phyloP scores from a whole-genome alignment of 73 alveolate species.

The Paramecium sexaurelia region DNA sequence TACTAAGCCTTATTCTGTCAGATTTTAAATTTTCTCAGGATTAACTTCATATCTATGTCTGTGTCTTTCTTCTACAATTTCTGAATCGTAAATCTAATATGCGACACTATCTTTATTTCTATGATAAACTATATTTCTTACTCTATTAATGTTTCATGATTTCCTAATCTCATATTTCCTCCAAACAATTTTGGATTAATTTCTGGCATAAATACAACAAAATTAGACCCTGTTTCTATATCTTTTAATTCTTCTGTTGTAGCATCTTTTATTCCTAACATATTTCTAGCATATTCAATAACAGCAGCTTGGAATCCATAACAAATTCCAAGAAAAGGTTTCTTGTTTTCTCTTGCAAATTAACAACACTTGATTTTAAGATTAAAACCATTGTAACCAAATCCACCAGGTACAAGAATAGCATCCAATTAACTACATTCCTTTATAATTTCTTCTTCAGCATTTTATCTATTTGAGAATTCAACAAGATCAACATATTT shows the following conservation, averaged over 20 bases:
- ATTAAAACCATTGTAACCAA: constrained; percentile 27
- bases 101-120: constrained; percentile 67
- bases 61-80: constrained; percentile 72
- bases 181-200: constrained; percentile 53
- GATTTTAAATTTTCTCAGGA: constrained; percentile 37
- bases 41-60: constrained; percentile 81
- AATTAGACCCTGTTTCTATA: constrained; percentile 27
- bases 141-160: constrained; percentile 48
- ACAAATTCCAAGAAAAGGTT: constrained; percentile 52
- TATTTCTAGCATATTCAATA: constrained; percentile 73
- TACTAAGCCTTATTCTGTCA: constrained; percentile 70
- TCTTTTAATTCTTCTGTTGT: constrained; percentile 63
- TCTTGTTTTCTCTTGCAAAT: background rate
- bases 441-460: background rate
- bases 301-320: constrained; percentile 77
- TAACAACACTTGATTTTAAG: background rate
- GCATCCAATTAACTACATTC: background rate
- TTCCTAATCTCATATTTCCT: constrained; percentile 83
- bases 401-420: constrained; percentile 48
- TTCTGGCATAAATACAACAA: constrained; percentile 74
- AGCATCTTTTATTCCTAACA: constrained; percentile 69
- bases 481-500: constrained; percentile 24
- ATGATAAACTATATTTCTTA: background rate
- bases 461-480: background rate
- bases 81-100: constrained; percentile 57